A percentile compares a stretch with the other conserved stretches of the same genome.
phyloP scores from a whole-genome alignment of 371 early-diverging fungal genomes.

The Amoeboaphelidium protococcarum region DNA sequence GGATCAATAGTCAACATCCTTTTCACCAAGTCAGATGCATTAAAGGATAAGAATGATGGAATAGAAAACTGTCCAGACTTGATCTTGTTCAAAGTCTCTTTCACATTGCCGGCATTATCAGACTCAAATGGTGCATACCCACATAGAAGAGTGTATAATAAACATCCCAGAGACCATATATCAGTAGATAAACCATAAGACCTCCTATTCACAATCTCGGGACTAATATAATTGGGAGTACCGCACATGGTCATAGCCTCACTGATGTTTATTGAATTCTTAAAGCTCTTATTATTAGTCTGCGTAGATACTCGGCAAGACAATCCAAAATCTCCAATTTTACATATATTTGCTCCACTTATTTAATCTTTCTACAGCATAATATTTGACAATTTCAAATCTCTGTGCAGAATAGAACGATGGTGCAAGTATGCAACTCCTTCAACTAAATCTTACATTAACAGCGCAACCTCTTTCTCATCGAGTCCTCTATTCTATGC shows the following conservation, averaged over 20 bases:
- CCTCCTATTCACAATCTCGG: slow-evolving; percentile 21
- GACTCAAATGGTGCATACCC: slow-evolving; percentile 34
- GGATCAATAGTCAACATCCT: slow-evolving; percentile 83
- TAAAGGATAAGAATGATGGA: slow-evolving; percentile 20
- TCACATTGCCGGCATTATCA: slow-evolving; percentile 13
- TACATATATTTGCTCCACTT: slow-evolving; percentile 16
- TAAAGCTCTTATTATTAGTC: too few species aligned
- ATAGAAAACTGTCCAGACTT: slow-evolving; percentile 13
- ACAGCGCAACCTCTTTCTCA: slow-evolving; percentile 22
- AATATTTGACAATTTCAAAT: slow-evolving; percentile 40
- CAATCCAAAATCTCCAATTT: slow-evolving; percentile 49
- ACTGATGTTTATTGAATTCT: slow-evolving; percentile 5
- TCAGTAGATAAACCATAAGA: slow-evolving; percentile 33
- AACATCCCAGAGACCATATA: slow-evolving; percentile 32
- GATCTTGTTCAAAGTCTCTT: slow-evolving; percentile 18
- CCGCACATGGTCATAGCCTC: slow-evolving; percentile 41
- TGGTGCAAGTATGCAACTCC: slow-evolving; percentile 28
- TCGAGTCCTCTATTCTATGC: slow-evolving; percentile 4
- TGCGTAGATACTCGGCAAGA: slow-evolving; percentile 22
- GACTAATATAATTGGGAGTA: slow-evolving; percentile 49
- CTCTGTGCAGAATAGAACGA: slow-evolving; percentile 31
- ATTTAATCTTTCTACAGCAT: slow-evolving; percentile 23
- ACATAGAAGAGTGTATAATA: slow-evolving; percentile 28
- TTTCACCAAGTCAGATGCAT: slow-evolving; percentile 50
- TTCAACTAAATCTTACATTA: slow-evolving; percentile 20